Conservation (phyloP, 257 asterid species). For the Nicotiana noctiflora region DNA sequence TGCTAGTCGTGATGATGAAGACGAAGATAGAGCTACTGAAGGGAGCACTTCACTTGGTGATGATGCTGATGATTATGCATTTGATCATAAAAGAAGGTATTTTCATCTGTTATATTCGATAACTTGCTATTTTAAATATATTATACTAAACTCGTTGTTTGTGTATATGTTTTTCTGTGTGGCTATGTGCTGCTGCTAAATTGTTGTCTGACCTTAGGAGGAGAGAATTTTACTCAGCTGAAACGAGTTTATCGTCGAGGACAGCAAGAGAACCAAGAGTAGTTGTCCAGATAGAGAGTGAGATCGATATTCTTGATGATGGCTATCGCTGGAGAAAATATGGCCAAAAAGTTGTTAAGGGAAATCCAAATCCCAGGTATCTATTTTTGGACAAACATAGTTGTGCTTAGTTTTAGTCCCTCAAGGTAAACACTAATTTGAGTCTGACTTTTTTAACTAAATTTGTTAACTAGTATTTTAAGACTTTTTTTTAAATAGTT, state of each 20-base stretch:
- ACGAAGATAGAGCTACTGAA: slow-evolving; percentile 34
- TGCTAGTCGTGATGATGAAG: slow-evolving; percentile 27
- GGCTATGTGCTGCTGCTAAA: not conserved
- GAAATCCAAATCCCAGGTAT: slow-evolving; percentile 83
- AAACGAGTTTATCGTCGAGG: slow-evolving; percentile 32
- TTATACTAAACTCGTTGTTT: too few species aligned
- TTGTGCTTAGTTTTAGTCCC: not conserved
- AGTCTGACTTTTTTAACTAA: too few species aligned
- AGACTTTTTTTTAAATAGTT: too few species aligned
- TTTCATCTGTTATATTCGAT: too few species aligned
- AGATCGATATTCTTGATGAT: slow-evolving; percentile 67
- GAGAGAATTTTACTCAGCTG: slow-evolving; percentile 36
- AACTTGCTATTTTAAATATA: too few species aligned
- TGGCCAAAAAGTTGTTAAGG: slow-evolving; percentile 80
- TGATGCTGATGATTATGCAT: slow-evolving; percentile 40
- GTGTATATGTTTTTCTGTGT: not conserved
- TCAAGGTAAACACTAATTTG: not conserved
- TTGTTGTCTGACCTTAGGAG: slow-evolving; percentile 29
- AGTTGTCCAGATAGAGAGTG: slow-evolving; percentile 55
- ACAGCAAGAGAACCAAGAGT: slow-evolving; percentile 58
- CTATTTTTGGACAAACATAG: not conserved
- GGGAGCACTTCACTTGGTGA: slow-evolving; percentile 38
- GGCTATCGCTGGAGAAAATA: slow-evolving; percentile 84
- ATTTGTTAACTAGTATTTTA: too few species aligned
- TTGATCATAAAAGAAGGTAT: slow-evolving; percentile 55